These are phyloP conservation scores for Vaccinium macrocarpon DNA, from an alignment of 148 eudicot genomes.

Conservation along the genomic window DNA sequence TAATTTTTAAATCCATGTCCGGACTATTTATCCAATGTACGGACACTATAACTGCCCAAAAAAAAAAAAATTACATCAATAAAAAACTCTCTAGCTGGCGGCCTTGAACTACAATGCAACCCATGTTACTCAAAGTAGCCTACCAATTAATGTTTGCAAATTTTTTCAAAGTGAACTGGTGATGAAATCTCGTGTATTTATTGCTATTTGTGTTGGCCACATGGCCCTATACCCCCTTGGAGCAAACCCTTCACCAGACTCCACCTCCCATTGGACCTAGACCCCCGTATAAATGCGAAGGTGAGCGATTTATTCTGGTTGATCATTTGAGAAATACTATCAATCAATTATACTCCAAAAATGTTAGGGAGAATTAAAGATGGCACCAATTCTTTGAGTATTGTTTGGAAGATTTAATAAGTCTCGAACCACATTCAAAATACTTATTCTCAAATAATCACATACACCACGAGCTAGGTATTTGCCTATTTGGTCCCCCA, in stretches of 20 bases:
- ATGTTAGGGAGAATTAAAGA: background rate
- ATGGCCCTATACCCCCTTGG: background rate
- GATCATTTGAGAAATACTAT: background rate
- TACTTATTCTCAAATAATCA: too few species aligned
- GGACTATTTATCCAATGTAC: too few species aligned
- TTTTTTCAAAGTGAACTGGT: background rate
- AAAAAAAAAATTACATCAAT: background rate
- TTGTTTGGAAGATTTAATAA: background rate
- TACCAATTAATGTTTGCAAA: conserved; percentile 6
- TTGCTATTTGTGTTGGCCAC: conserved; percentile 12
- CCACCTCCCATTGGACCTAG: background rate
- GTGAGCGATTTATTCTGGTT: background rate
- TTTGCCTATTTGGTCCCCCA: too few species aligned
- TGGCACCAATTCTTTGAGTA: background rate
- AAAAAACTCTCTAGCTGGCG: too few species aligned
- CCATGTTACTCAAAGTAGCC: background rate
- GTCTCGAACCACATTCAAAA: too few species aligned
- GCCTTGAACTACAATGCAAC: background rate
- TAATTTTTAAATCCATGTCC: too few species aligned
- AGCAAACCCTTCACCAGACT: background rate
- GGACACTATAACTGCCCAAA: too few species aligned
- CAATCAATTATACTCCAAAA: background rate
- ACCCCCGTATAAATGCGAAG: background rate
- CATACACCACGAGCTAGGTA: too few species aligned
- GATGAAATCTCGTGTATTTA: background rate